phyloP scores from a whole-genome alignment of 345 rosid genomes.

The Orychophragmus violaceus region DNA sequence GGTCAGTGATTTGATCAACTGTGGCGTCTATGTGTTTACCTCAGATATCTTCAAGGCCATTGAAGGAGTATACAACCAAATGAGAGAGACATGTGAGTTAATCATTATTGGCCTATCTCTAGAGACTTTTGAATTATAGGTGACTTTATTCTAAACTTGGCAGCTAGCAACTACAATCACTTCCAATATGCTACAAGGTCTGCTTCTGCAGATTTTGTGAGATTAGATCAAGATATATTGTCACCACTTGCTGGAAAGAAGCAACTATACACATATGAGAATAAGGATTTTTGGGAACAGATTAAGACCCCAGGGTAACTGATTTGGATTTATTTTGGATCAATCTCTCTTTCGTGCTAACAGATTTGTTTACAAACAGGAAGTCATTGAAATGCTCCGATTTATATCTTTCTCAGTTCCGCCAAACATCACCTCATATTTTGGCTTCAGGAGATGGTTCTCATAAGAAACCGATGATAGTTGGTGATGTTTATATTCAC shows the following conservation, averaged over 20 bases:
- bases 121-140: neutral
- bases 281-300: conserved; percentile 84
- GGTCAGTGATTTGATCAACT: conserved; percentile 83
- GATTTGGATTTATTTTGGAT: neutral
- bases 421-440: conserved; percentile 46
- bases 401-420: conserved; percentile 61
- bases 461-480: conserved; percentile 38
- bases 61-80: conserved; percentile 43
- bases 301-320: conserved; percentile 85
- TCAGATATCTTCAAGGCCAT: conserved; percentile 62
- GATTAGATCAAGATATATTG: conserved; percentile 87
- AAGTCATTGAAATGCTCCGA: conserved; percentile 67
- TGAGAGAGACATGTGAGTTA: conserved; percentile 56
- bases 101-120: neutral
- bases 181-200: conserved; percentile 69
- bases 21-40: conserved; percentile 74
- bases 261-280: conserved; percentile 66
- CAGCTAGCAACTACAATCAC: conserved; percentile 75
- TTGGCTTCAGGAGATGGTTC: conserved; percentile 57
- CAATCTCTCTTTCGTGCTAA: neutral
- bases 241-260: conserved; percentile 91
- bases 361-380: conserved; percentile 24
- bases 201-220: conserved; percentile 59
- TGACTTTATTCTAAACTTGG: conserved; percentile 5
- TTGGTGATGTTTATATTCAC: conserved; percentile 74